phyloP scores from a whole-genome alignment of 2,329 filamentous ascomycete genomes.

The Podosphaera fusca region DNA sequence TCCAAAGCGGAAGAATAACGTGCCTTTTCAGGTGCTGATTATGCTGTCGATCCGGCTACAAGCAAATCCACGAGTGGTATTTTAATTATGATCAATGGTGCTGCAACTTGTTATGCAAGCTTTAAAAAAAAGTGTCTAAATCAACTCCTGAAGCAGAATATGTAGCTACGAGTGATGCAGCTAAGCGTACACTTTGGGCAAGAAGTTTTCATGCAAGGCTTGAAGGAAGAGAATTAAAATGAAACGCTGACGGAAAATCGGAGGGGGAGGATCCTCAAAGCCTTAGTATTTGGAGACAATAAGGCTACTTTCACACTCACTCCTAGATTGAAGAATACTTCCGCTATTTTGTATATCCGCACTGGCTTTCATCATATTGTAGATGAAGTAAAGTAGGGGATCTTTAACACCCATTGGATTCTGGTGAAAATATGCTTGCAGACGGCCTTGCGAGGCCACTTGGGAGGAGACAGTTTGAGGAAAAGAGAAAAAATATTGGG shows the following conservation, averaged over 20 bases:
- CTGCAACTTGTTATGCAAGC: background rate
- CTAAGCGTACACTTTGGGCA: background rate
- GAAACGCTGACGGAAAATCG: background rate
- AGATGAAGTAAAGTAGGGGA: background rate
- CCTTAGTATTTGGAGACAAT: background rate
- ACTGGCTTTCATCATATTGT: background rate
- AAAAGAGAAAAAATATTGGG: background rate
- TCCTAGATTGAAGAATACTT: background rate
- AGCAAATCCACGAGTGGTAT: background rate
- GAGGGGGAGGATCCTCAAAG: background rate
- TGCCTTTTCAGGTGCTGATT: background rate
- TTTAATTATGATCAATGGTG: background rate
- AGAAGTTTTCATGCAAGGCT: background rate
- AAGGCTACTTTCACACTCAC: background rate
- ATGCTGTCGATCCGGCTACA: background rate
- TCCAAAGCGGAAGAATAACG: background rate
- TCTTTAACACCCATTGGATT: background rate
- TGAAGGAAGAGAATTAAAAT: background rate
- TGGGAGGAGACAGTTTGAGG: background rate
- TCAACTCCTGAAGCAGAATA: background rate
- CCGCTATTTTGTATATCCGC: background rate
- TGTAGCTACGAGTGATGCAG: background rate
- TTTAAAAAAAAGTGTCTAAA: background rate
- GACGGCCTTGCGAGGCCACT: background rate
- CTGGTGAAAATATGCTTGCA: background rate